Evolutionary conservation across 2,329 filamentous ascomycete genomes (phyloP).

Genomic region (Ceratocystiopsis sp.): DNA sequence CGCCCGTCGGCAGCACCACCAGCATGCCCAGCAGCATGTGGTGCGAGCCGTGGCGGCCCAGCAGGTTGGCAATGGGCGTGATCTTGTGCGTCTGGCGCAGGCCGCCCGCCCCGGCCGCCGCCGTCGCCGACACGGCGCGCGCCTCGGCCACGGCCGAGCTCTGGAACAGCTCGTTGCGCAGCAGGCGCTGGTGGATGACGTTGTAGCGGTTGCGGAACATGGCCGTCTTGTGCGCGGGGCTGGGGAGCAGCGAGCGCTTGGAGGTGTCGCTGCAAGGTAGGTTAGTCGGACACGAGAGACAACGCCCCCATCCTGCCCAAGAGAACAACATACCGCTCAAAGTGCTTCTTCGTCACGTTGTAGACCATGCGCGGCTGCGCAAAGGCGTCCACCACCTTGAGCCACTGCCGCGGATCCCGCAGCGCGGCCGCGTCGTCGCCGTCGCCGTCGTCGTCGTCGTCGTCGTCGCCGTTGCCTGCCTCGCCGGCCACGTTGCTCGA

Average conservation of each 20-base stretch:
- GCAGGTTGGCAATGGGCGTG: constrained; percentile 61
- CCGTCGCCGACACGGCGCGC: constrained; percentile 30
- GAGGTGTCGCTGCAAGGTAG: constrained; percentile 32
- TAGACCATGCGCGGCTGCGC: constrained; percentile 69
- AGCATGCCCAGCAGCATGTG: constrained; percentile 81
- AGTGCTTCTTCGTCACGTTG: constrained; percentile 72
- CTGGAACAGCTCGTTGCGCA: constrained; percentile 89
- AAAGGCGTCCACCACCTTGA: constrained; percentile 70
- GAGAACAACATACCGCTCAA: constrained; percentile 46
- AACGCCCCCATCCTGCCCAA: neutral
- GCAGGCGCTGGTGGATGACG: constrained; percentile 75
- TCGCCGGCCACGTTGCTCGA: constrained; percentile 23
- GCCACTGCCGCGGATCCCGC: constrained; percentile 61
- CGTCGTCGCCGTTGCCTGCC: constrained; percentile 35
- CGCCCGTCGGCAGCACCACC: constrained; percentile 62
- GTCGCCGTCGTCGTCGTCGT: constrained; percentile 41
- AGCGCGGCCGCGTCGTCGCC: constrained; percentile 45
- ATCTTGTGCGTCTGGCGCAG: constrained; percentile 49
- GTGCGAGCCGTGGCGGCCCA: constrained; percentile 64
- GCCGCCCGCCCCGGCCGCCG: constrained; percentile 26
- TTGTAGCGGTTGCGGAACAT: constrained; percentile 85
- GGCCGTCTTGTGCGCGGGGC: constrained; percentile 63
- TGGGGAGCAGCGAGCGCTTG: constrained; percentile 56
- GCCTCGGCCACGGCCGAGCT: constrained; percentile 54
- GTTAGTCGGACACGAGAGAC: too few relatives aligned